Base-by-base conservation (phyloP, 306 rosid genomes). In the Dryas octopetala region DNA sequence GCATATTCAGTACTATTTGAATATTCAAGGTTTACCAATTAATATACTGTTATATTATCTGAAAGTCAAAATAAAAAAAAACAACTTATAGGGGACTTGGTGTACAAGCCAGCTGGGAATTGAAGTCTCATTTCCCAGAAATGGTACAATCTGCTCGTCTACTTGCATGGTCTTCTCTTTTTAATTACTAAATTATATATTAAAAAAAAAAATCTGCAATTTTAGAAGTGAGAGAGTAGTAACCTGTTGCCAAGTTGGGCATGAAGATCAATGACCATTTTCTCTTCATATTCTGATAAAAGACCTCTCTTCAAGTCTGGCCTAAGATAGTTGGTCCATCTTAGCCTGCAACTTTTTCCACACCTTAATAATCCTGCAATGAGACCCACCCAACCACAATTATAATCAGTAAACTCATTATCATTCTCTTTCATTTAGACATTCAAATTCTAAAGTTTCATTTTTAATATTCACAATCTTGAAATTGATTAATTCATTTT, bases 251-350 rank as follows among this genome's bases (percentile, higher is more conserved):
- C 98, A 74, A 95, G 96, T 78, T 95, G 91, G 62, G 97, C 90
- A 70, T 95, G 98, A 46, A 95, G 98, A 74, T 95, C 96, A 84
- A 95, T 91, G 51, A 95, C 98, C 93, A 86, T 71, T 83, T 87
- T 84, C 78, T 95, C 98, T 69, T 95, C 98, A 61, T 43, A 61
- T 26, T 90, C 96, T 23, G 98, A 91, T 26, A 95, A 80, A 64
- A 95, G 97, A 0, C 98, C 98, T 82, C 98, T 89, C 83, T 91
- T 95, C 76, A 95, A 84, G 71, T 95, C 98, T 76, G 98, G 98
- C 66, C 98, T 85, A 0, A 95, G 79, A 60, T 95, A 91, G 50
- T 95, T 95, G 7, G 96, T 91, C 98, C 98, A 95, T 81, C 98
- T 87, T 8, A 95, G 86, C 76, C 98, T 87, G 80, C 98, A 95